These are phyloP conservation scores for Hypoxylon sp. DNA, from an alignment of 2,329 filamentous ascomycete genomes.

Conservation along the genomic window DNA sequence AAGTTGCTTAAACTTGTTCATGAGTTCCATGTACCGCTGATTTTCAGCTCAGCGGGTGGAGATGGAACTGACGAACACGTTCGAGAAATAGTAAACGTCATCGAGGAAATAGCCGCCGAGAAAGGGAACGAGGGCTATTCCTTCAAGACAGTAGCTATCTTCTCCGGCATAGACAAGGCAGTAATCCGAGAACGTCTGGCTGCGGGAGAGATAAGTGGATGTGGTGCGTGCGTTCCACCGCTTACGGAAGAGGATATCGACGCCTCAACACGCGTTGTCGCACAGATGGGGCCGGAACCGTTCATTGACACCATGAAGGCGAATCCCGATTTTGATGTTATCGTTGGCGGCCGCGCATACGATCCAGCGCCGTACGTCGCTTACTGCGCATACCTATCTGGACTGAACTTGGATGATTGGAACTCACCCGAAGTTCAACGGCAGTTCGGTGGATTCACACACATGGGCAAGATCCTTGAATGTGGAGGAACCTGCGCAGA, in stretches of 20 bases:
- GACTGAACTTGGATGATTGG: slow-evolving; percentile 31
- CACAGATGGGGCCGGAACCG: slow-evolving; percentile 63
- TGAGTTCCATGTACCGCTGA: slow-evolving; percentile 56
- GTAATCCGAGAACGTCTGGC: slow-evolving; percentile 52
- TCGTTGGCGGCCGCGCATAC: slow-evolving; percentile 64
- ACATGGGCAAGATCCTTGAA: slow-evolving; percentile 72
- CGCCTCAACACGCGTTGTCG: slow-evolving; percentile 56
- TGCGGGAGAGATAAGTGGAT: slow-evolving; percentile 54
- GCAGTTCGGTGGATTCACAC: slow-evolving; percentile 58
- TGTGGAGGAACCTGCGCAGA: slow-evolving; percentile 65
- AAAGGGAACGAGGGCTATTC: slow-evolving; percentile 48
- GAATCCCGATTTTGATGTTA: slow-evolving; percentile 57
- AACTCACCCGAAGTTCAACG: slow-evolving; percentile 27
- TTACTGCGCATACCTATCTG: slow-evolving; percentile 54
- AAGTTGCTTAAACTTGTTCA: slow-evolving; percentile 57
- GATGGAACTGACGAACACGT: slow-evolving; percentile 64
- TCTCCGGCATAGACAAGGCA: slow-evolving; percentile 58
- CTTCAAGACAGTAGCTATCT: slow-evolving; percentile 58
- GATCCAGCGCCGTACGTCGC: slow-evolving; percentile 60
- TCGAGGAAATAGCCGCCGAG: slow-evolving; percentile 55
- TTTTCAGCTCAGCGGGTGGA: slow-evolving; percentile 64
- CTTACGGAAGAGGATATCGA: slow-evolving; percentile 59
- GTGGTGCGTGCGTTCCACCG: slow-evolving; percentile 60
- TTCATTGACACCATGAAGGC: slow-evolving; percentile 55
- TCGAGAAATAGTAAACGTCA: slow-evolving; percentile 57